Evolutionary conservation across 129 eudicot genomes (phyloP).

Genomic region (Ambrosia artemisiifolia): DNA sequence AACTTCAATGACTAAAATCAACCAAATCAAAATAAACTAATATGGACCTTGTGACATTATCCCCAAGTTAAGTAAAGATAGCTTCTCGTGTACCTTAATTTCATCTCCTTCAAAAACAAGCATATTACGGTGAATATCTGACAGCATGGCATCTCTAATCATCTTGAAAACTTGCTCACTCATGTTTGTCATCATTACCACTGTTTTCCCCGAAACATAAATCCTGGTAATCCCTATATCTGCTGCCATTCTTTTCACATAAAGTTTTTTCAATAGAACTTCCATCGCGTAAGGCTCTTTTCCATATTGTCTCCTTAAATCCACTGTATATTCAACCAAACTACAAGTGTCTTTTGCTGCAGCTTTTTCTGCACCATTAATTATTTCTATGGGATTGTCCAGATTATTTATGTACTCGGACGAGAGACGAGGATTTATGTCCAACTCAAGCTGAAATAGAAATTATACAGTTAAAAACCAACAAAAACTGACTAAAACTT

Average conservation of each 20-base stretch:
- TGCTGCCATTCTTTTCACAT: conserved; percentile 93
- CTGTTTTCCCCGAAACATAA: conserved; percentile 76
- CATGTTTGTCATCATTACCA: conserved; percentile 80
- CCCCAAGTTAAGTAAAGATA: not conserved
- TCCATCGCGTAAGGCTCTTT: conserved; percentile 98
- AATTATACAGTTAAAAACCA: not conserved
- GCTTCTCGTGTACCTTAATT: conserved; percentile 54
- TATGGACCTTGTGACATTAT: not conserved
- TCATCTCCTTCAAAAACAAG: conserved; percentile 60
- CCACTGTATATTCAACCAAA: conserved; percentile 71
- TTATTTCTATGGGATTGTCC: conserved; percentile 84
- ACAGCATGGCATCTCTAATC: conserved; percentile 71
- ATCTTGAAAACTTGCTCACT: conserved; percentile 62
- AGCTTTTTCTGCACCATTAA: conserved; percentile 79
- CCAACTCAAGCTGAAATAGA: conserved; percentile 67
- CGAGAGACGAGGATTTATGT: conserved; percentile 83
- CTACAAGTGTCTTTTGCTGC: conserved; percentile 72
- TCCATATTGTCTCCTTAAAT: conserved; percentile 76
- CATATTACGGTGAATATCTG: conserved; percentile 57
- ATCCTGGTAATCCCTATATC: conserved; percentile 82
- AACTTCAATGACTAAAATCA: not conserved
- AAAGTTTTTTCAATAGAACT: conserved; percentile 75
- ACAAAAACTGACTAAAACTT: not conserved
- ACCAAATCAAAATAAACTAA: no score
- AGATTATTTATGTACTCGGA: conserved; percentile 89